Base-by-base conservation (phyloP, 2,329 filamentous ascomycete genomes). In the Hypoxylon sp. region DNA sequence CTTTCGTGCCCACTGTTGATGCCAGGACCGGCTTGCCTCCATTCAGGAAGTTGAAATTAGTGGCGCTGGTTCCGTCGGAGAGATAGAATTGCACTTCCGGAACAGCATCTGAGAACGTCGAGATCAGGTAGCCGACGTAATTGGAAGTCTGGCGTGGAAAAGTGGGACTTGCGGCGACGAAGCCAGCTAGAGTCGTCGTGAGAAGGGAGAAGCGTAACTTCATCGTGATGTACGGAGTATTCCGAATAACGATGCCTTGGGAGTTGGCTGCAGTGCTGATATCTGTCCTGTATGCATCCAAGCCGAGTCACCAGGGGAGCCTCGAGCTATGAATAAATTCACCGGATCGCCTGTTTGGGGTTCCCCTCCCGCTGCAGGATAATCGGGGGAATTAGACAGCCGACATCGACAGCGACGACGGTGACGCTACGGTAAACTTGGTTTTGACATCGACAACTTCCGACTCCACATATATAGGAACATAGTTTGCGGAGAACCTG, bases 41-140 rank as follows among this genome's bases (percentile, higher is more conserved):
- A 13, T 75, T 75, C 43, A 75, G 35, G 8, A 72, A 72, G 6
- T 57, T 65, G 57, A 73, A 75, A 55, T 62, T 73, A 1, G 65
- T 67, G 1, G 73, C 66, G 27, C 62, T 71, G 24, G 71, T 69
- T 0, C 69, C 70, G 1, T 74, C 55, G 3, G 74, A 75, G 1
- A 75, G 67, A 33, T 75, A 64, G 55, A 69, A 71, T 21, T 74
- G 72, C 5, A 75, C 66, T 40, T 70, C 63, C 1, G 72, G 74
- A 7, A 50, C 66, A 1, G 66, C 67, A 42, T 75, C 73, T 31
- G 64, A 70, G 38, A 75, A 75, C 0, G 73, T 75, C 20, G 74
- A 75, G 37, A 75, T 66, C 6, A 75, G 68, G 15, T 75, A 75
- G 21, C 73, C 74, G 4, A 69, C 72, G 15, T 69, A 70, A 13